Evolutionary conservation across 2,329 filamentous ascomycete species (phyloP), one percentile per base, ranked within the genome.

Genomic region (Trichoderma lentiforme): DNA sequence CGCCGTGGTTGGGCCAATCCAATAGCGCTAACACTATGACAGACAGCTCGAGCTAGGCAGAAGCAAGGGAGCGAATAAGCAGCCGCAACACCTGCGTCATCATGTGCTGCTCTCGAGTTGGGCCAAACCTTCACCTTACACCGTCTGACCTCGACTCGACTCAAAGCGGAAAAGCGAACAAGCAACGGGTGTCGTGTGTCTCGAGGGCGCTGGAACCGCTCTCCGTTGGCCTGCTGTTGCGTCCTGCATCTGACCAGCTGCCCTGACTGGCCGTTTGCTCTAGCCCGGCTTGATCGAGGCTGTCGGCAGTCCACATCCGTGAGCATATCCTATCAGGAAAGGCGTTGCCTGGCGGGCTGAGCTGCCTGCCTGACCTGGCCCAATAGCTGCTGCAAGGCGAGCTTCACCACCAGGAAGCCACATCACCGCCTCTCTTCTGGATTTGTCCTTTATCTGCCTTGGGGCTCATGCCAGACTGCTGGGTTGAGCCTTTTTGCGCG

Each of bases 51-150:
- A 56, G 21, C 60, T 43, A 71, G 68, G 68, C 68, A 71, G 68
- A 64, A 30, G 61, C 62, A 66, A 66, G 39, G 63, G 62, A 65
- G 63, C 62, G 61, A 71, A 66, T 60, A 63, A 64, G 68, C 60
- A 43, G 68, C 68, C 30, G 47, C 68, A 34, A 56, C 47, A 21
- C 15, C 30, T 28, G 70, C 64, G 70, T 68, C 64, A 68, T 72
- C 70, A 72, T 68, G 70, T 72, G 70, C 70, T 56, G 43, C 56
- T 18, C 11, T 32, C 28, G 47, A 62, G 65, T 26, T 60, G 47
- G 57, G 30, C 62, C 34, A 61, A 61, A 67, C 70, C 56, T 60
- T 61, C 56, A 70, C 66, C 66, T 70, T 70, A 26, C 66, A 70
- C 66, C 39, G 66, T 70, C 57, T 70, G 66, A 61, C 30, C 66